Conservation (phyloP, 306 rosid genomes). For the Notholithocarpus densiflorus region DNA sequence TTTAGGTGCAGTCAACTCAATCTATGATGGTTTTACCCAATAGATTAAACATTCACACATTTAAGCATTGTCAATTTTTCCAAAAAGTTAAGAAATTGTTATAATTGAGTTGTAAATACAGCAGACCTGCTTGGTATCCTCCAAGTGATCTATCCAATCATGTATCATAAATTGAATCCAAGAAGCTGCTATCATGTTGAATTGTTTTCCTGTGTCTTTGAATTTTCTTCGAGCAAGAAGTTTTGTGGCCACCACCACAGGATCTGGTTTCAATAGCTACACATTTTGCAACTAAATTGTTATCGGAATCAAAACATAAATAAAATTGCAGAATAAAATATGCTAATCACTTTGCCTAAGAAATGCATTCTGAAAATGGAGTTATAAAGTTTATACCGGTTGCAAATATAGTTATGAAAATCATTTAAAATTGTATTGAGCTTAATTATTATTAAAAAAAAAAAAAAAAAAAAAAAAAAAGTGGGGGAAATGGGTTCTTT, state of each 20-base stretch:
- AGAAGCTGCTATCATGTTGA: slow-evolving; percentile 60
- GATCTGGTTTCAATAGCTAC: slow-evolving; percentile 58
- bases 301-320: no score
- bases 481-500: no score
- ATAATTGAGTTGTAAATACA: neutral
- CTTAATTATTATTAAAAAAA: no score
- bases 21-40: neutral
- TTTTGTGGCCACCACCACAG: slow-evolving; percentile 52
- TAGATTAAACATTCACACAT: neutral
- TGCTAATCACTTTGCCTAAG: no score
- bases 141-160: slow-evolving; percentile 63
- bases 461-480: no score
- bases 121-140: slow-evolving; percentile 45
- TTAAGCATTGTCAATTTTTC: neutral
- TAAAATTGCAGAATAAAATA: no score
- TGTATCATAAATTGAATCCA: slow-evolving; percentile 74
- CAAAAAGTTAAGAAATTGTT: neutral
- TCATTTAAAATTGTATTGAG: no score
- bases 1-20: slow-evolving; percentile 41
- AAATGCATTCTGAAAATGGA: no score
- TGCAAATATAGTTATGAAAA: no score
- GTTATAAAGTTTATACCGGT: no score
- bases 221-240: slow-evolving; percentile 40
- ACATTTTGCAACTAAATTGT: neutral
- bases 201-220: slow-evolving; percentile 59